Evolutionary conservation across 2,329 filamentous ascomycete genomes (phyloP).

Genomic region (Colletotrichum tamarilloi): DNA sequence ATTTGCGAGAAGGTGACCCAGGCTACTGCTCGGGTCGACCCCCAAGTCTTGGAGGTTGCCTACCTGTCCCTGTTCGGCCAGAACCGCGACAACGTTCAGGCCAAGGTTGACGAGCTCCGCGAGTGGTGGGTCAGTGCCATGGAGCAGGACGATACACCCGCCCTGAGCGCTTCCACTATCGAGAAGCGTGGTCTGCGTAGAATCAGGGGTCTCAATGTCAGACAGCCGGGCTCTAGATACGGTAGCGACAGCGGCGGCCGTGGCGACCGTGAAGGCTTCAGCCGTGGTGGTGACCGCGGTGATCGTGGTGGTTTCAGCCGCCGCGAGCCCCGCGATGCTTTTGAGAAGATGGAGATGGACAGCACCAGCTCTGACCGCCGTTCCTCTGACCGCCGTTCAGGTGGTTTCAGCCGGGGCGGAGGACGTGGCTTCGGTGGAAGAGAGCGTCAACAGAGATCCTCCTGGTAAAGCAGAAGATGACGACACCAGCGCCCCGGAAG

Average conservation of each 20-base stretch:
- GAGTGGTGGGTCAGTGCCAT: constrained; percentile 62
- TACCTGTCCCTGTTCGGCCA: constrained; percentile 71
- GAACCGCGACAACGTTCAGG: constrained; percentile 48
- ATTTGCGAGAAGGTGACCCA: constrained; percentile 42
- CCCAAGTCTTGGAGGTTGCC: constrained; percentile 46
- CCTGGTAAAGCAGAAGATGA: background rate
- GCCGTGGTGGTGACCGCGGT: constrained; percentile 27
- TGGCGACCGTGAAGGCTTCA: constrained; percentile 1
- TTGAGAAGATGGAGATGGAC: constrained; percentile 35
- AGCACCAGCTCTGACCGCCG: constrained; percentile 2
- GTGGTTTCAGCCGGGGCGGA: constrained; percentile 18
- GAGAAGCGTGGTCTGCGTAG: constrained; percentile 46
- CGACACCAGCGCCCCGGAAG: constrained; percentile 6
- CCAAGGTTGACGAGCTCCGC: constrained; percentile 63
- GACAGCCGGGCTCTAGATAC: background rate
- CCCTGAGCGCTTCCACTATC: constrained; percentile 38
- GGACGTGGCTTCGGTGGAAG: constrained; percentile 22
- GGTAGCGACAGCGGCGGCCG: constrained; percentile 12
- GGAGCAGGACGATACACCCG: constrained; percentile 54
- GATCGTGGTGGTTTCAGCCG: constrained; percentile 28
- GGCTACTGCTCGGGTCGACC: constrained; percentile 53
- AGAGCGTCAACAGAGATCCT: background rate
- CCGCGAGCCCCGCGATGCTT: constrained; percentile 37
- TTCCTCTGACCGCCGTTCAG: constrained; percentile 16
- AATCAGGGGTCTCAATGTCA: constrained; percentile 49